phyloP scores from a whole-genome alignment of 2,329 filamentous ascomycete species.

The Polychaeton citri region DNA sequence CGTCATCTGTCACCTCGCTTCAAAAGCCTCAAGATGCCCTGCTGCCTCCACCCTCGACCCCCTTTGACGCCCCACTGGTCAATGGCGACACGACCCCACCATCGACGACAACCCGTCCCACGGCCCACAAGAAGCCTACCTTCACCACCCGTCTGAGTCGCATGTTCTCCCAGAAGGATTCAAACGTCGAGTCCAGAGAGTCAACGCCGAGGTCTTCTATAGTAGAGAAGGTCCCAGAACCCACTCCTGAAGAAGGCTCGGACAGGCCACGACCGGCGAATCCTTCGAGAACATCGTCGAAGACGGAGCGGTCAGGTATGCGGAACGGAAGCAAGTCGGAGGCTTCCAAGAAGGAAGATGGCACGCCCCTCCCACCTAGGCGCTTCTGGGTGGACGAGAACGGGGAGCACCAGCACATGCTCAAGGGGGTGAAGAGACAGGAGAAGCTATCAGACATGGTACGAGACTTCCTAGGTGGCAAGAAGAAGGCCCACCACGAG shows the following conservation, averaged over 20 bases:
- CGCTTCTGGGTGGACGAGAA: slow-evolving; percentile 48
- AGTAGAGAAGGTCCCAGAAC: background rate
- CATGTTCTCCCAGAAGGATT: slow-evolving; percentile 28
- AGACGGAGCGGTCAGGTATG: slow-evolving; percentile 10
- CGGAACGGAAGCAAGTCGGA: slow-evolving; percentile 3
- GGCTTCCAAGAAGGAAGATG: slow-evolving; percentile 14
- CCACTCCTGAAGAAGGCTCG: background rate
- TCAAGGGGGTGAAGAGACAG: slow-evolving; percentile 81
- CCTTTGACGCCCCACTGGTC: background rate
- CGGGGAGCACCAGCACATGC: slow-evolving; percentile 71
- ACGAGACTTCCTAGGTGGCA: slow-evolving; percentile 66
- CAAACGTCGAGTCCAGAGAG: slow-evolving; percentile 5
- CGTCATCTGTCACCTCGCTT: background rate
- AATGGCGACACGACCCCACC: background rate
- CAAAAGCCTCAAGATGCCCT: background rate
- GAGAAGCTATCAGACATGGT: slow-evolving; percentile 92
- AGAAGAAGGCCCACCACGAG: slow-evolving; percentile 58
- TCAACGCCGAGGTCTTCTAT: background rate
- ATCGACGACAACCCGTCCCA: slow-evolving; percentile 6
- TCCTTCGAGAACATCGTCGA: slow-evolving; percentile 19
- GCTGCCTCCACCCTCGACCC: background rate
- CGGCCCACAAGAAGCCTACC: slow-evolving; percentile 23
- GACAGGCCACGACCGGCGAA: slow-evolving; percentile 10
- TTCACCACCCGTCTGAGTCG: slow-evolving; percentile 26
- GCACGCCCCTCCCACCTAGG: slow-evolving; percentile 10